These are phyloP conservation scores for Neospermospora avenae DNA, from an alignment of 2,329 filamentous ascomycete species.

Conservation along the genomic window DNA sequence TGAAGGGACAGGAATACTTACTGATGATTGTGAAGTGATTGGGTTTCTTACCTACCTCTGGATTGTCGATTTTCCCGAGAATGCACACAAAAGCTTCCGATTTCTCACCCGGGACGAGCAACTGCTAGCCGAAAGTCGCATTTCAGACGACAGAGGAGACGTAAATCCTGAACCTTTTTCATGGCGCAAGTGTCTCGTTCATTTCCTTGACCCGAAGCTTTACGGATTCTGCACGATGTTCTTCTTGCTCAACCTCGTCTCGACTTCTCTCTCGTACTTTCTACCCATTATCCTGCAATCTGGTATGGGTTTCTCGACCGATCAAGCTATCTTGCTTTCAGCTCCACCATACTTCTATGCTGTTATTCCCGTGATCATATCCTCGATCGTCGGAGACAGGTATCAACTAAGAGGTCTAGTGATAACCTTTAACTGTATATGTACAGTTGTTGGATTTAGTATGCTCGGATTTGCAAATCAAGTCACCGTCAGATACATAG, in stretches of 20 bases:
- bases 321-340: slow-evolving; percentile 50
- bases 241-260: slow-evolving; percentile 68
- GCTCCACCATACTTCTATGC: slow-evolving; percentile 52
- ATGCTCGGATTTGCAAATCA: slow-evolving; percentile 33
- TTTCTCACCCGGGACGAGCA: slow-evolving; percentile 47
- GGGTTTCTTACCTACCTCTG: slow-evolving; percentile 53
- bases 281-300: slow-evolving; percentile 68
- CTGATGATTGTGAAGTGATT: slow-evolving; percentile 44
- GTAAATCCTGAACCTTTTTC: slow-evolving; percentile 50
- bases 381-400: slow-evolving; percentile 56
- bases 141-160: slow-evolving; percentile 58
- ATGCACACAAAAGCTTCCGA: slow-evolving; percentile 51
- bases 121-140: slow-evolving; percentile 48
- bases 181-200: slow-evolving; percentile 51
- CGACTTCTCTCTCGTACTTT: slow-evolving; percentile 77
- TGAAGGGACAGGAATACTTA: neutral
- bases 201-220: slow-evolving; percentile 53
- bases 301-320: slow-evolving; percentile 53
- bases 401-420: slow-evolving; percentile 41
- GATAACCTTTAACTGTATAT: slow-evolving; percentile 33
- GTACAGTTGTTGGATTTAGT: slow-evolving; percentile 30
- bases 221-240: slow-evolving; percentile 62
- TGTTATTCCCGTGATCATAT: slow-evolving; percentile 44
- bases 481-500: slow-evolving; percentile 32
- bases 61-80: slow-evolving; percentile 64